These are phyloP conservation scores for Liquidambar formosana DNA, from an alignment of 164 flowering plant species.

Conservation along the genomic window DNA sequence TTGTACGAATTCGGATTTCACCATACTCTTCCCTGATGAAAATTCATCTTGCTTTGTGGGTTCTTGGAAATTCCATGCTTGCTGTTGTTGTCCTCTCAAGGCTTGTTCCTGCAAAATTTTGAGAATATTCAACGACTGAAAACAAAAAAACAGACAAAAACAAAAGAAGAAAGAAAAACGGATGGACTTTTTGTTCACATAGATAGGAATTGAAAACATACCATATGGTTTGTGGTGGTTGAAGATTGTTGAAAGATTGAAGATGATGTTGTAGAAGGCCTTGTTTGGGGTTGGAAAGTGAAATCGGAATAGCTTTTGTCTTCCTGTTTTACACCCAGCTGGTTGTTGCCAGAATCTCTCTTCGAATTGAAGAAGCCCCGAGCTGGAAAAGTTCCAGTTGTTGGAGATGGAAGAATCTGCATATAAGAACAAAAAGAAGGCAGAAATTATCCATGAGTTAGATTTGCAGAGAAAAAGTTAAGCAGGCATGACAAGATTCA, in stretches of 20 bases:
- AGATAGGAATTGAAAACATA: constrained; percentile 13
- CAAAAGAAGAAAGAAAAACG: neutral
- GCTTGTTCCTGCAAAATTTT: constrained; percentile 16
- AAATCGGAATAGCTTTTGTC: constrained; percentile 40
- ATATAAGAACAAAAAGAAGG: constrained; percentile 3
- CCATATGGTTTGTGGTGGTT: constrained; percentile 13
- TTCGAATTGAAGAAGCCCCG: constrained; percentile 44
- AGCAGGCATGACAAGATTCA: neutral
- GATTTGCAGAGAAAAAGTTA: neutral
- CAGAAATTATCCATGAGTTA: neutral
- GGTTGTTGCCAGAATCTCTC: constrained; percentile 22
- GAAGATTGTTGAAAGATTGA: constrained; percentile 20
- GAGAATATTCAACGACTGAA: neutral
- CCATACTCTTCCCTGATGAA: constrained; percentile 19
- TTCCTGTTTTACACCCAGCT: constrained; percentile 37
- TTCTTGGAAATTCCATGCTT: constrained; percentile 33
- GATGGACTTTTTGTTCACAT: neutral
- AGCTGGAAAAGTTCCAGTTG: constrained; percentile 57
- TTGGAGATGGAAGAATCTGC: constrained; percentile 69
- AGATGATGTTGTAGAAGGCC: constrained; percentile 16
- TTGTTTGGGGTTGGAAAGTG: constrained; percentile 47
- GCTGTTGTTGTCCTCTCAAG: constrained; percentile 23
- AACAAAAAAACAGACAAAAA: neutral
- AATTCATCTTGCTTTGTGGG: constrained; percentile 21
- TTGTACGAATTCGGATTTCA: constrained; percentile 26